phyloP scores from a whole-genome alignment of 192 early-diverging fungal genomes.

The Podila minutissima region DNA sequence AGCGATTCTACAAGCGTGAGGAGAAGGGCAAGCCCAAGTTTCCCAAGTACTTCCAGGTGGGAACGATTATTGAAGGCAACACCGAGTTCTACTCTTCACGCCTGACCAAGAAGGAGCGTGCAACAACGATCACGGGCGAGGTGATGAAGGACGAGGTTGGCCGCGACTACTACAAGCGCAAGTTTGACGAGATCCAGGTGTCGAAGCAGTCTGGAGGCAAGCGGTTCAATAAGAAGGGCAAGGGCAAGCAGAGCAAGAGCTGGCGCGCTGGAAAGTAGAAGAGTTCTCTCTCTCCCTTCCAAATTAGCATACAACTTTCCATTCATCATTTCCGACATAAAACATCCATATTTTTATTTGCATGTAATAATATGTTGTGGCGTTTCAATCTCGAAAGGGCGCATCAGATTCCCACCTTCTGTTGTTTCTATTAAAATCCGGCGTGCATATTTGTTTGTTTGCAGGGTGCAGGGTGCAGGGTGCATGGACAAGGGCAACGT shows the following conservation, averaged over 20 bases:
- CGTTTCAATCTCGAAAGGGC: no score
- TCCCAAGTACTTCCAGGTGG: conserved; percentile 95
- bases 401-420: no score
- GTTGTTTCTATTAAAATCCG: no score
- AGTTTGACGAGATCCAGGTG: conserved; percentile 83
- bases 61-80: conserved; percentile 89
- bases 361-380: no score
- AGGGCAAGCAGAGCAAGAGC: conserved; percentile 53
- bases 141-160: conserved; percentile 80
- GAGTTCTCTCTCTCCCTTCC: background rate
- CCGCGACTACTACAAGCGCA: conserved; percentile 87
- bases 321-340: background rate
- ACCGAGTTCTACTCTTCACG: conserved; percentile 91
- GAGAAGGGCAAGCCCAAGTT: conserved; percentile 64
- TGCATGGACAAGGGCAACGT: no score
- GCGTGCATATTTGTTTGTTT: no score
- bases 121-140: conserved; percentile 87
- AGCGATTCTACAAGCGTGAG: conserved; percentile 89
- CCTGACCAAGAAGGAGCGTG: conserved; percentile 87
- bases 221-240: conserved; percentile 61
- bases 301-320: background rate
- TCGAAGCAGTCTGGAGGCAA: conserved; percentile 62
- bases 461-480: no score
- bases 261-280: conserved; percentile 53
- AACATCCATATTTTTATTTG: background rate